phyloP scores from a whole-genome alignment of 2,329 filamentous ascomycete genomes.

The Akanthomyces dipterigenus region DNA sequence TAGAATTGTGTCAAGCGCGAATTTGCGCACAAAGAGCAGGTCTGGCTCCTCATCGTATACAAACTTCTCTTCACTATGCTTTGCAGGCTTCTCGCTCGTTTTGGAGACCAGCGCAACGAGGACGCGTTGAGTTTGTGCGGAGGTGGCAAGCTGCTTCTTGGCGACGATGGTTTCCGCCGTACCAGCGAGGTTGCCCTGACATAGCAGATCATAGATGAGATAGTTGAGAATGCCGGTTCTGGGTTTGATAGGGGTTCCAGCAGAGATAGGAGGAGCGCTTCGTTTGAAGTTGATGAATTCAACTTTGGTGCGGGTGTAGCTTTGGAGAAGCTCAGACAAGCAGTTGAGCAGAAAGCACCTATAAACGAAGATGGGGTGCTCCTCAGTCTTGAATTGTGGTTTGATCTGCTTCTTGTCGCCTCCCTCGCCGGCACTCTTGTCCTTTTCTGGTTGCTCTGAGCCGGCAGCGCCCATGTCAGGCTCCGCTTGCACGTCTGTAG shows the following conservation, averaged over 20 bases:
- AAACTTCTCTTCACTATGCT: slow-evolving; percentile 50
- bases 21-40: slow-evolving; percentile 85
- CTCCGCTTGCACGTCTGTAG: slow-evolving; percentile 36
- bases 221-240: slow-evolving; percentile 91
- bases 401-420: slow-evolving; percentile 62
- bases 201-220: slow-evolving; percentile 71
- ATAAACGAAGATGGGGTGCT: slow-evolving; percentile 95
- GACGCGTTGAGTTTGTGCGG: slow-evolving; percentile 77
- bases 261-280: slow-evolving; percentile 75
- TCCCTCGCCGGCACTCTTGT: slow-evolving; percentile 27
- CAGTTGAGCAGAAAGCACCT: slow-evolving; percentile 92
- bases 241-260: slow-evolving; percentile 86
- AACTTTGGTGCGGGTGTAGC: slow-evolving; percentile 90
- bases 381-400: slow-evolving; percentile 76
- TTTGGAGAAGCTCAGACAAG: slow-evolving; percentile 80
- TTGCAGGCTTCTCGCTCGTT: slow-evolving; percentile 68
- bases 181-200: slow-evolving; percentile 53
- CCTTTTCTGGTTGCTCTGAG: slow-evolving; percentile 24
- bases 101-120: slow-evolving; percentile 82
- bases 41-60: slow-evolving; percentile 73
- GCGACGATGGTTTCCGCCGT: slow-evolving; percentile 67
- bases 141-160: slow-evolving; percentile 82
- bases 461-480: slow-evolving; percentile 22
- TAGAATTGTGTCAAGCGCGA: slow-evolving; percentile 87
- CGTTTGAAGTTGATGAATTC: slow-evolving; percentile 99